Percentiles rank a stretch among this genome's conserved stretches.
phyloP scores from a whole-genome alignment of 2,329 filamentous ascomycete species.

The Arthrobotrys iridis region DNA sequence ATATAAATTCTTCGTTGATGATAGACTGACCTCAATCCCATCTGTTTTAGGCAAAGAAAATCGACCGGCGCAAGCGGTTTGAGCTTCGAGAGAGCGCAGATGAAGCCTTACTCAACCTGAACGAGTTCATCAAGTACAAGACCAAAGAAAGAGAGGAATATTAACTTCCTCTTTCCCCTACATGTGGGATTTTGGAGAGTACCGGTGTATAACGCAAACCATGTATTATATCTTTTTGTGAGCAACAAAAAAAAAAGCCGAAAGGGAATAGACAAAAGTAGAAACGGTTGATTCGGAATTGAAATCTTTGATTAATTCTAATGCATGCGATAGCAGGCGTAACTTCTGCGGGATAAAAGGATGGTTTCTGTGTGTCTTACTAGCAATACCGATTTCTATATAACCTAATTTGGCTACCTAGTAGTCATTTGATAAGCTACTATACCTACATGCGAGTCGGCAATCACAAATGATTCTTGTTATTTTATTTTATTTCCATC shows the following conservation, averaged over 20 bases:
- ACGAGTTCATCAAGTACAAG: conserved; percentile 73
- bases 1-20: neutral
- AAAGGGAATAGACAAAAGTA: conserved; percentile 51
- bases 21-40: conserved; percentile 3
- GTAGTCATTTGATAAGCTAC: conserved; percentile 21
- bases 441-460: conserved; percentile 39
- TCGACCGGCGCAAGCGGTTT: conserved; percentile 69
- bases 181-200: neutral
- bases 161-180: neutral
- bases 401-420: conserved; percentile 44
- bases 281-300: neutral
- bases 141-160: conserved; percentile 64
- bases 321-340: neutral
- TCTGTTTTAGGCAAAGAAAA: conserved; percentile 63
- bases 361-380: neutral
- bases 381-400: conserved; percentile 44
- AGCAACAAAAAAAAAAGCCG: neutral
- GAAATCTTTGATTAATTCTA: neutral
- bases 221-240: conserved; percentile 8
- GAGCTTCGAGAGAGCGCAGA: conserved; percentile 71
- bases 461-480: conserved; percentile 11
- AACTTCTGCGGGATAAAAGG: neutral
- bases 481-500: neutral
- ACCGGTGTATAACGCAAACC: neutral
- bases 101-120: conserved; percentile 71